A percentile compares a stretch with the other conserved stretches of the same genome.
Evolutionary conservation across 1,284 basidiomycete genomes (phyloP).

Genomic region (Austroboletus niveus): DNA sequence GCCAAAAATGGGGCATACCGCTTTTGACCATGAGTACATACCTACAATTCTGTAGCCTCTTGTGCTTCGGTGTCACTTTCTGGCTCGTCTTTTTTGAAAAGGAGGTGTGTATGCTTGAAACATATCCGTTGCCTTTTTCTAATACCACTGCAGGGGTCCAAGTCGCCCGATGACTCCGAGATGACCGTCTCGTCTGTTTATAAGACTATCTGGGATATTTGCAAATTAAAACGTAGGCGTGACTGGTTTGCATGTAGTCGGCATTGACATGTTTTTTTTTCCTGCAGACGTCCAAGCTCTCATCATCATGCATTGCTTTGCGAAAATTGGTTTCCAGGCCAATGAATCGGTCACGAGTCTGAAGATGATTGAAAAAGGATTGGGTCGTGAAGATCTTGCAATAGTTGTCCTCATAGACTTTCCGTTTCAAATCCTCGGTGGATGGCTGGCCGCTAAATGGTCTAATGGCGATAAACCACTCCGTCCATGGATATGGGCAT

Average conservation of each 20-base stretch:
- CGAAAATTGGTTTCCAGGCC: constrained; percentile 95
- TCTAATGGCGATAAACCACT: constrained; percentile 74
- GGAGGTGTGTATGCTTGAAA: constrained; percentile 59
- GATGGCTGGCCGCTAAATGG: constrained; percentile 96
- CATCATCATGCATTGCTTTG: constrained; percentile 85
- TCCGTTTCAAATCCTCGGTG: constrained; percentile 94
- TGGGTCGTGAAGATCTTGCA: constrained; percentile 94
- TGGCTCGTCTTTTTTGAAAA: constrained; percentile 90
- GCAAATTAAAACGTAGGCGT: constrained; percentile 79
- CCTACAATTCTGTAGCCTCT: constrained; percentile 82
- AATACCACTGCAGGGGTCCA: constrained; percentile 56
- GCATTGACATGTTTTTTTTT: not conserved
- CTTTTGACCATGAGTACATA: constrained; percentile 81
- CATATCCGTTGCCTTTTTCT: constrained; percentile 8
- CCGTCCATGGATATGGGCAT: constrained; percentile 88
- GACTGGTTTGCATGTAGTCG: not conserved
- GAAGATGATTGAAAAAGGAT: constrained; percentile 96
- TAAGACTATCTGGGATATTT: constrained; percentile 92
- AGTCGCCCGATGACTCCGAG: constrained; percentile 70
- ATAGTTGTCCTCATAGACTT: constrained; percentile 96
- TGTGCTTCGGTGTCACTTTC: constrained; percentile 81
- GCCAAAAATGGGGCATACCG: constrained; percentile 83
- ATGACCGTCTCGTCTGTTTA: constrained; percentile 93
- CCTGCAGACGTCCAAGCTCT: constrained; percentile 85
- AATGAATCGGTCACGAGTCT: constrained; percentile 92